phyloP scores from a whole-genome alignment of 2,329 filamentous ascomycete genomes.

The Microdochium bolleyi region DNA sequence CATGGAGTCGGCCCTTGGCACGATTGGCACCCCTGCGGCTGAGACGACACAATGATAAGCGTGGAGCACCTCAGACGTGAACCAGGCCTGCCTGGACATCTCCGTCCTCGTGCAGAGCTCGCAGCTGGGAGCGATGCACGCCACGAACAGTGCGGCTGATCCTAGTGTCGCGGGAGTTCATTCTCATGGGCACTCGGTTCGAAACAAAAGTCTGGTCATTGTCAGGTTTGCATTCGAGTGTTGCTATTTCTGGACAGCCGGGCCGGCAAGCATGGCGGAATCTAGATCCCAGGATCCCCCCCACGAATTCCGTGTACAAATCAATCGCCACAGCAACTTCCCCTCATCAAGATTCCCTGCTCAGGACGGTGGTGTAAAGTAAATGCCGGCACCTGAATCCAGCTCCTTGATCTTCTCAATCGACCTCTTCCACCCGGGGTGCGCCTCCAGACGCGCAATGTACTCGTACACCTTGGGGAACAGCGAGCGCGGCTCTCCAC shows the following conservation, averaged over 20 bases:
- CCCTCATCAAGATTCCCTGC: not conserved
- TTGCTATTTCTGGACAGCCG: not conserved
- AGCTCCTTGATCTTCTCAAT: constrained; percentile 40
- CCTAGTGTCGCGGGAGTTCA: no score
- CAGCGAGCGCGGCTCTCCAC: constrained; percentile 25
- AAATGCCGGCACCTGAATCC: constrained; percentile 29
- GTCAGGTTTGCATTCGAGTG: not conserved
- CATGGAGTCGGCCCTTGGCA: no score
- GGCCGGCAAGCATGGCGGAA: no score
- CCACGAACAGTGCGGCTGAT: no score
- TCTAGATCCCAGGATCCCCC: no score
- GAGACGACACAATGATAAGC: no score
- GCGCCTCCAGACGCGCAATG: constrained; percentile 32
- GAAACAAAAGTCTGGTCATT: not conserved
- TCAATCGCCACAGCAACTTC: not conserved
- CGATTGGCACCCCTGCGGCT: no score
- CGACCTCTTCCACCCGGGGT: constrained; percentile 39
- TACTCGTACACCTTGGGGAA: constrained; percentile 40
- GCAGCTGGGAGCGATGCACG: no score
- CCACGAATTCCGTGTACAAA: no score
- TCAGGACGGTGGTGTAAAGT: constrained; percentile 8
- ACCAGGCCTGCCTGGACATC: not conserved
- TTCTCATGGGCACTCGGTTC: not conserved
- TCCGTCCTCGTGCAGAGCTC: no score
- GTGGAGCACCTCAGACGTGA: no score